These are phyloP conservation scores for Kurtzmaniella fragi DNA, from an alignment of 805 yeast genomes.

Conservation along the genomic window DNA sequence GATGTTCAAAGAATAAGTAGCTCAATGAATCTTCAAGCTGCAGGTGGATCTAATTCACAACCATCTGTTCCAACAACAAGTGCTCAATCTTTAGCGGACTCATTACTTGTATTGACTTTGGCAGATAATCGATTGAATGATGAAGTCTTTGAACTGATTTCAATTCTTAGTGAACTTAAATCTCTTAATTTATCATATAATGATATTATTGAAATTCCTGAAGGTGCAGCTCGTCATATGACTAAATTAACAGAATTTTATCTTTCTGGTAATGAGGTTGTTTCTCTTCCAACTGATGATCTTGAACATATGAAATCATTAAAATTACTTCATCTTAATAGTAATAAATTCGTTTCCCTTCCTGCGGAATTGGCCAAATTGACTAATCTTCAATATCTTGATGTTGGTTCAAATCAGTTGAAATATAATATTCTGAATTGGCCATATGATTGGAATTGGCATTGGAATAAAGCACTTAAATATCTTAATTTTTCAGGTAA, in stretches of 20 bases:
- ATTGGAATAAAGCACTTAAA: conserved; percentile 66
- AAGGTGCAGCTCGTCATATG: conserved; percentile 59
- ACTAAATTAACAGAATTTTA: conserved; percentile 57
- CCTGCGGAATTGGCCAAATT: conserved; percentile 85
- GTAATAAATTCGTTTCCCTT: conserved; percentile 76
- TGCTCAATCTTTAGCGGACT: conserved; percentile 37
- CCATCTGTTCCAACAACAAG: conserved; percentile 4
- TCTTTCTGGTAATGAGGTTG: conserved; percentile 77
- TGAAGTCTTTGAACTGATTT: conserved; percentile 64
- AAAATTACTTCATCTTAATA: conserved; percentile 64
- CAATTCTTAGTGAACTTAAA: conserved; percentile 53
- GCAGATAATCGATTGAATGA: conserved; percentile 85
- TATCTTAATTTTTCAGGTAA: conserved; percentile 91
- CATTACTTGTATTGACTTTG: conserved; percentile 53
- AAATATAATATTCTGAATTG: conserved; percentile 91
- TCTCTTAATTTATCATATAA: conserved; percentile 78
- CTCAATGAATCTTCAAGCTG: conserved; percentile 16
- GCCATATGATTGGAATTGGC: conserved; percentile 99
- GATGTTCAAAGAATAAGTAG: conserved; percentile 29
- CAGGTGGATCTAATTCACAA: neutral
- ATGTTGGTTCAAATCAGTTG: conserved; percentile 85
- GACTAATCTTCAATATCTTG: conserved; percentile 60
- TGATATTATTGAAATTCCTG: conserved; percentile 75
- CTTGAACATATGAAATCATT: conserved; percentile 58
- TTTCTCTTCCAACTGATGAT: conserved; percentile 82